A percentile compares a stretch with the other conserved stretches of the same genome.
Conservation (phyloP, 2,329 filamentous ascomycete genomes). For the Fusarium domesticum region DNA sequence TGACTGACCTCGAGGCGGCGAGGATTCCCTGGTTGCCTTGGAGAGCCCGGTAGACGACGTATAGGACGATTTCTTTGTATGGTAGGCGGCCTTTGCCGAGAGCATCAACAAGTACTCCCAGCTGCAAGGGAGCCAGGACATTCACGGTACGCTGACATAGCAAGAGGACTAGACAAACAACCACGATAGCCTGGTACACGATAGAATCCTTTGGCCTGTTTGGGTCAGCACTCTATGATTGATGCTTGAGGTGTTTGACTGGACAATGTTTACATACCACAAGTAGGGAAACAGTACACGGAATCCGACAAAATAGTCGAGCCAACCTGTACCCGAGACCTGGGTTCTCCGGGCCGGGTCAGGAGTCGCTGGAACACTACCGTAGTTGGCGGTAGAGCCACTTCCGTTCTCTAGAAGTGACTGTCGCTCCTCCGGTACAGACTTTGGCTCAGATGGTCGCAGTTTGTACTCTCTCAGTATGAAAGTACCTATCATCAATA, state of each 20-base stretch:
- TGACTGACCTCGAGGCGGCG: conserved; percentile 40
- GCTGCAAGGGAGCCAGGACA: conserved; percentile 41
- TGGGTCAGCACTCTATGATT: conserved; percentile 6
- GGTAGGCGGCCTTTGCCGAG: conserved; percentile 42
- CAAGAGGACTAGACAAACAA: conserved; percentile 41
- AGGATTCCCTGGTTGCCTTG: conserved; percentile 46
- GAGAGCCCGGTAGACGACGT: conserved; percentile 42
- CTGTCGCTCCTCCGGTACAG: conserved; percentile 35
- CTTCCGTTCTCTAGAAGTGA: conserved; percentile 41
- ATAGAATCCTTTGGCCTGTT: conserved; percentile 42
- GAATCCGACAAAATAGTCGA: conserved; percentile 47
- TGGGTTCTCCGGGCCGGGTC: conserved; percentile 28
- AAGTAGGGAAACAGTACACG: conserved; percentile 45
- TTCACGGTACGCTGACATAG: conserved; percentile 44
- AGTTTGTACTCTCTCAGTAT: conserved; percentile 33
- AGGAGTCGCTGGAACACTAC: conserved; percentile 15
- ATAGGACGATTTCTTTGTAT: conserved; percentile 42
- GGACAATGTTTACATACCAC: conserved; percentile 31
- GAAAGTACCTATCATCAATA: conserved; percentile 36
- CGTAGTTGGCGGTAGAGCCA: conserved; percentile 30
- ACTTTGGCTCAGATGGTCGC: conserved; percentile 25
- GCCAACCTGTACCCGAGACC: conserved; percentile 39
- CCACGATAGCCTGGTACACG: conserved; percentile 39
- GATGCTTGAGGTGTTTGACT: background rate
- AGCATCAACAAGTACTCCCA: conserved; percentile 40